Base-by-base conservation (phyloP, 805 yeast species). In the Candida michaelii region DNA sequence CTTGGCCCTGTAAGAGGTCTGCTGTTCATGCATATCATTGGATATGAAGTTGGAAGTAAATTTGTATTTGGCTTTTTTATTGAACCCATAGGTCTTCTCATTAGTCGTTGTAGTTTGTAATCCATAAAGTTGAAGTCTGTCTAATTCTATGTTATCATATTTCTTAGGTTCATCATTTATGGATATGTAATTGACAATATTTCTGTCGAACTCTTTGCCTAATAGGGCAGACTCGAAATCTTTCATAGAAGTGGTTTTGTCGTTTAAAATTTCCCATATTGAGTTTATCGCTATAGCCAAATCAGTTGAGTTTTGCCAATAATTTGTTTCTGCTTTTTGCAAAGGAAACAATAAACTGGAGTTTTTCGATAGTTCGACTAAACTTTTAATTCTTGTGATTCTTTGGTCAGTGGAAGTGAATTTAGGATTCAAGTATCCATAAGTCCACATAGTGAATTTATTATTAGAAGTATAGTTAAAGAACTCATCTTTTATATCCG, bases 401-500 rank as follows among this genome's bases (percentile, higher is more conserved):
- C 27, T 42, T 29, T 49, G 44, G 30, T 42, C 36, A 13, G 39
- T 16, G 14, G 17, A 38, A 21, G 37, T 10, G 13, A 21, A 18
- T 10, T 36, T 35, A 8, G 40, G 27, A 3, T 25, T 10, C 40
- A 56, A 30, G 13, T 63, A 38, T 1, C 61, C 72, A 51, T 60
- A 63, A 4, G 51, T 50, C 74, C 74, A 68, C 8, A 69, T 40
- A 41, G 62, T 62, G 42, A 65, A 51, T 45, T 69, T 70, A 45
- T 58, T 61, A 36, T 55, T 57, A 12, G 55, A 51, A 24, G 69
- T 70, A 37, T 57, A 60, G 33, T 64, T 66, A 51, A 82, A 66
- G 51, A 76, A 83, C 52, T 87, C 95, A 56, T 90, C 97, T 42
- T 77, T 69, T 14, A 89, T 39, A 6, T 71, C 74, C n/a, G 63